A percentile compares a stretch with the other conserved stretches of the same genome.
Evolutionary conservation across 176 grass and related monocot genomes (phyloP).

Genomic region (Hordeum marinum): DNA sequence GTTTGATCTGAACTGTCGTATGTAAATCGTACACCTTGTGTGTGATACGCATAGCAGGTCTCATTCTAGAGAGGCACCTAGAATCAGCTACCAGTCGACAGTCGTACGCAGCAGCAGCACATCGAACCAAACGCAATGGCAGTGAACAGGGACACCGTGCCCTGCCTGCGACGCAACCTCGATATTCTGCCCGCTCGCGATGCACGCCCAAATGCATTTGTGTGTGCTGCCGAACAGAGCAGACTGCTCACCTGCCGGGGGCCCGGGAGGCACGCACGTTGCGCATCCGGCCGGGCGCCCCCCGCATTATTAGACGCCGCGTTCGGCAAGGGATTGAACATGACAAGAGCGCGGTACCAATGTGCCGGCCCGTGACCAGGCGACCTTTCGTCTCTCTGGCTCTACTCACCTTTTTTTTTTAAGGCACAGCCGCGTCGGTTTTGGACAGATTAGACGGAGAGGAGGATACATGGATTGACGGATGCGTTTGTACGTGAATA

Average conservation of each 20-base stretch:
- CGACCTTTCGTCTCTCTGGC: neutral
- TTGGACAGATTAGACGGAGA: slow-evolving; percentile 6
- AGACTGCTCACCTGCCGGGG: neutral
- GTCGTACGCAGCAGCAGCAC: neutral
- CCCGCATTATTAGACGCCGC: neutral
- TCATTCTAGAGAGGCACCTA: too few species aligned
- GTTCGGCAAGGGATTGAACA: neutral
- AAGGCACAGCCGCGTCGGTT: neutral
- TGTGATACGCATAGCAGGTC: too few species aligned
- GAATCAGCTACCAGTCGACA: too few species aligned
- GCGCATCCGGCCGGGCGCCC: neutral
- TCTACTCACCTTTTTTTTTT: neutral
- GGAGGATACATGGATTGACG: neutral
- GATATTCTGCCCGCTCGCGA: neutral
- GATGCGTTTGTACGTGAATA: neutral
- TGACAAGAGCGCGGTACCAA: neutral
- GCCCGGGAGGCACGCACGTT: neutral
- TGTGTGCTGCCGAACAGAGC: neutral
- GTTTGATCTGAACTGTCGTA: too few species aligned
- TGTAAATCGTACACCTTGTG: too few species aligned
- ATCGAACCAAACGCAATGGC: neutral
- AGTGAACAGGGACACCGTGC: neutral
- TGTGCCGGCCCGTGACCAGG: neutral
- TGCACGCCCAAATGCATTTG: neutral
- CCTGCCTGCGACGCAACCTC: neutral